Evolutionary conservation across 345 rosid species (phyloP), one percentile per base, ranked within the genome.

Genomic region (Aethionema arabicum): DNA sequence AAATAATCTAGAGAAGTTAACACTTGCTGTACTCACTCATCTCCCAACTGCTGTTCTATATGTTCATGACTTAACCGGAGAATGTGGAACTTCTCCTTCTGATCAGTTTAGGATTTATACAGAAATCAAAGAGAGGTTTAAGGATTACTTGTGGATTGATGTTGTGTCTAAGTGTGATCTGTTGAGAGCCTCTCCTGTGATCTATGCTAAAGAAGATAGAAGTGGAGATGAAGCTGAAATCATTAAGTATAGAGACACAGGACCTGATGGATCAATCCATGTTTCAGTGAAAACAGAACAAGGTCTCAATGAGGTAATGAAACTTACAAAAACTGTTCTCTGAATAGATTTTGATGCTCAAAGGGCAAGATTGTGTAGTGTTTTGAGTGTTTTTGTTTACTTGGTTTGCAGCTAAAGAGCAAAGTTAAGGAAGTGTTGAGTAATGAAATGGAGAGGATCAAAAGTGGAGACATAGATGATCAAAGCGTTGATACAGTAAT

Each of bases 61-160:
- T 77, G 99, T 92, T 60, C 99, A 92, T 54, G 99, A 92, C 78
- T 77, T 87, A 47, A 70, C 99, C 29, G 99, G 99, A 78, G 95
- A 90, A 72, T 92, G 99, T 59, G 99, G 99, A 47, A 92, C 81
- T 56, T 84, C 97, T 2, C 80, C 87, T 12, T 89, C 97, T 74
- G 88, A 90, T 78, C 97, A 92, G 99, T 85, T 77, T 69, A 49
- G n/a, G 63, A 82, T 93, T 58, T 90, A 90, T 80, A 85, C 76
- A 76, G 96, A 89, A 70, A 82, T 92, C 3, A 89, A 68, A 66
- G 81, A 83, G 68, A 81, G 96, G 73, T 90, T 85, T 58, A 59
- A 63, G 15, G 78, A 79, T 73, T 85, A 77, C 72, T 71, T 85
- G 60, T 90, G 99, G 96, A 73, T 90, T 65, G 97, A 93, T 76